Evolutionary conservation across 257 asterid species (phyloP).

Genomic region (Striga asiatica): DNA sequence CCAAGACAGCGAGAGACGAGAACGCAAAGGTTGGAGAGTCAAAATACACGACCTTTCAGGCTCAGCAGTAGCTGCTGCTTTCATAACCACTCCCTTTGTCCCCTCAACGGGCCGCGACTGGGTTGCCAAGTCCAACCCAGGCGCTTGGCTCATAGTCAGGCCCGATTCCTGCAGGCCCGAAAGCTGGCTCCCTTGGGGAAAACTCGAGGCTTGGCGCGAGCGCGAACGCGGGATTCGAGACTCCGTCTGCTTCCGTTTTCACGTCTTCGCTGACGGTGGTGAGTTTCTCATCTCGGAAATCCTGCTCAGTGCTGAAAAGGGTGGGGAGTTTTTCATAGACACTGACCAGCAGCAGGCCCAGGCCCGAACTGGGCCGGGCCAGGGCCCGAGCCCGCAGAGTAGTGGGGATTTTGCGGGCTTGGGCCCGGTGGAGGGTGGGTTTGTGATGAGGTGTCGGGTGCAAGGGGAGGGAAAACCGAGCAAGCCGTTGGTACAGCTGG

Average conservation of each 20-base stretch:
- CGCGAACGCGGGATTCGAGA: slow-evolving; percentile 70
- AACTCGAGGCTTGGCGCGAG: slow-evolving; percentile 97
- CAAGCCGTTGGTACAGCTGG: slow-evolving; percentile 78
- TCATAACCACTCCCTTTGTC: slow-evolving; percentile 90
- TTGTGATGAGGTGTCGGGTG: slow-evolving; percentile 86
- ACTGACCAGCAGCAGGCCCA: slow-evolving; percentile 56
- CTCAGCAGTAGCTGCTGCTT: slow-evolving; percentile 92
- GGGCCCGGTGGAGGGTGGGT: slow-evolving; percentile 60
- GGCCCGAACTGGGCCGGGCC: slow-evolving; percentile 38
- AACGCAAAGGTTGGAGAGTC: slow-evolving; percentile 94
- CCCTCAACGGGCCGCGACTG: slow-evolving; percentile 93
- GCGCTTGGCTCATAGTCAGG: slow-evolving; percentile 88
- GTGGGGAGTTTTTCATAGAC: slow-evolving; percentile 83
- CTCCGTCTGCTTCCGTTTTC: slow-evolving; percentile 73
- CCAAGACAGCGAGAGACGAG: slow-evolving; percentile 66
- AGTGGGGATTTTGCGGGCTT: slow-evolving; percentile 69
- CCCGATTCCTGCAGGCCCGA: slow-evolving; percentile 68
- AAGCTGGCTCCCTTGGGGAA: slow-evolving; percentile 99
- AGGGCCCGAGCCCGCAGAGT: slow-evolving; percentile 73
- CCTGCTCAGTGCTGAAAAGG: slow-evolving; percentile 64
- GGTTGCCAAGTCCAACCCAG: slow-evolving; percentile 96
- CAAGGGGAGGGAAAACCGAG: slow-evolving; percentile 78
- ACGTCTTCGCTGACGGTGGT: slow-evolving; percentile 59
- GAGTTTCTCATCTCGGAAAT: slow-evolving; percentile 60
- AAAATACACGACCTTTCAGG: slow-evolving; percentile 92